Evolutionary conservation across 768 basidiomycete genomes (phyloP), one percentile per base, ranked within the genome.

Genomic region (Lactifluus piperatus): DNA sequence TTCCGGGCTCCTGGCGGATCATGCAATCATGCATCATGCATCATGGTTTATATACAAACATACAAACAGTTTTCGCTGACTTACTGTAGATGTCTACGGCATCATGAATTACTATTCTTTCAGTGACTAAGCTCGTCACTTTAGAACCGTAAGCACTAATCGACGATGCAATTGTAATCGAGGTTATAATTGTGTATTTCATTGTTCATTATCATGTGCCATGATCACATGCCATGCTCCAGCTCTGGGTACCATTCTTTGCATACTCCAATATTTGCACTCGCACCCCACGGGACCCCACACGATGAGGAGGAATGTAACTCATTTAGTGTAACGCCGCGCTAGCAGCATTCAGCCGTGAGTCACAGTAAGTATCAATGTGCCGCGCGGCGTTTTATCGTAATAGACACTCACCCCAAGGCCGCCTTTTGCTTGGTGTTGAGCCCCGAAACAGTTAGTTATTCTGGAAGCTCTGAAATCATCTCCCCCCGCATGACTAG

Each of bases 261-360:
- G 44, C 54, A 46, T 29, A 45, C 36, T 51, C 52, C 27, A 16
- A 36, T 46, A 36, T 48, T 61, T 29, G 45, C 45, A 47, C 34
- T 34, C 24, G 44, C 44, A 61, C 49, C 55, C 39, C 60, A 61
- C 56, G 55, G 50, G 60, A 61, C 60, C 54, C 39, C 49, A 52
- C 60, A 56, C 56, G 60, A 56, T 43, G 29, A 49, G 44, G 24
- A 56, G 41, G 54, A 51, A 36, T 50, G 43, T 43, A 11, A 37
- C 56, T 60, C 44, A 51, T 61, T 51, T 34, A 45, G 20, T n/a
- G 45, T 55, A 44, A n/a, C 24, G 60, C 60, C 60, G 60, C 60
- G 60, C 27, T 61, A 61, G 48, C 55, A 56, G 60, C 60, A 52
- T 47, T 22, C 26, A 47, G 29, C n/a, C n/a, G n/a, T 10, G 32